phyloP scores from a whole-genome alignment of 1,284 basidiomycete genomes.

The Coriolopsis trogii region DNA sequence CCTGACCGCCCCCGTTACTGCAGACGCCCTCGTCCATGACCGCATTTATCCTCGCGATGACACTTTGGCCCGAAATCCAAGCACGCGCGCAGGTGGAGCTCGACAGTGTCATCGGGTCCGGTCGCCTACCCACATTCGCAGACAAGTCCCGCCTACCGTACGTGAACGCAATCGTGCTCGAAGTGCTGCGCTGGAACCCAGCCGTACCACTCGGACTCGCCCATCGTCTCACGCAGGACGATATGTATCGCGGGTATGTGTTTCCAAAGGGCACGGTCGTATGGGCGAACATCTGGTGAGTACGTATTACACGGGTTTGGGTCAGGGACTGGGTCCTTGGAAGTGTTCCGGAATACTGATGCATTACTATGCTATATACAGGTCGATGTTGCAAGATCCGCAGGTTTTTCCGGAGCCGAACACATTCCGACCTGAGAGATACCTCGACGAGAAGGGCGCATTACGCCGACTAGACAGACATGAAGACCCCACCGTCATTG shows the following conservation, averaged over 20 bases:
- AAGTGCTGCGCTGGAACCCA: slow-evolving; percentile 39
- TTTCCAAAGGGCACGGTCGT: slow-evolving; percentile 35
- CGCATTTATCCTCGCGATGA: slow-evolving; percentile 41
- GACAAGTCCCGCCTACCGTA: slow-evolving; percentile 38
- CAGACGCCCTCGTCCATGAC: slow-evolving; percentile 33
- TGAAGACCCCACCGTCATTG: slow-evolving; percentile 25
- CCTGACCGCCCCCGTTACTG: no score
- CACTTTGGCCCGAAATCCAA: slow-evolving; percentile 37
- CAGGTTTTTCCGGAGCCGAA: slow-evolving; percentile 27
- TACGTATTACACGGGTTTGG: neutral
- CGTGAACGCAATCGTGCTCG: slow-evolving; percentile 40
- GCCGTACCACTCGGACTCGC: slow-evolving; percentile 32
- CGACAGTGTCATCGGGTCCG: slow-evolving; percentile 33
- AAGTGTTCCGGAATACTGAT: no score
- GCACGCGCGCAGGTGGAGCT: slow-evolving; percentile 40
- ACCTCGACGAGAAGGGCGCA: slow-evolving; percentile 19
- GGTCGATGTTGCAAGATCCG: slow-evolving; percentile 35
- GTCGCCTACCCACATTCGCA: slow-evolving; percentile 35
- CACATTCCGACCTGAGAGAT: slow-evolving; percentile 31
- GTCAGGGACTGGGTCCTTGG: no score
- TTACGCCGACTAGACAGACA: slow-evolving; percentile 19
- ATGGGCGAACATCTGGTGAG: slow-evolving; percentile 40
- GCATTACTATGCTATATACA: slow-evolving; percentile 7
- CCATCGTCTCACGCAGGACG: slow-evolving; percentile 34
- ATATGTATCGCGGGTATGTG: slow-evolving; percentile 30